phyloP scores from a whole-genome alignment of 768 basidiomycete genomes.

The Mrakia gelida region DNA sequence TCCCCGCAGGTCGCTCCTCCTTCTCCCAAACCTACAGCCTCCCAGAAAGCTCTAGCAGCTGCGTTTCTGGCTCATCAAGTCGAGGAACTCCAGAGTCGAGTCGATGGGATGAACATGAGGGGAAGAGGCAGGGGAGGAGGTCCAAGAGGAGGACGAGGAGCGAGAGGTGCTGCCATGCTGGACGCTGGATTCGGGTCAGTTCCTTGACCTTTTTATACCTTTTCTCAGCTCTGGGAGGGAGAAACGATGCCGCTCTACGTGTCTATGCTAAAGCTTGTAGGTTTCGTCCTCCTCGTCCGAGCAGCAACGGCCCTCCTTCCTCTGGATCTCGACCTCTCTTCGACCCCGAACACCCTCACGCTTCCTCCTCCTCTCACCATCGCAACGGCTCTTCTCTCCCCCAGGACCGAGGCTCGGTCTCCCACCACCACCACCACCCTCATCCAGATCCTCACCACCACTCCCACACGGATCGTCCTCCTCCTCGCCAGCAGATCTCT shows the following conservation, averaged over 20 bases:
- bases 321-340: constrained; percentile 1
- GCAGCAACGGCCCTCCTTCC: constrained; percentile 3
- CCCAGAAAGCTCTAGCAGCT: constrained; percentile 62
- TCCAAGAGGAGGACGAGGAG: constrained; percentile 23
- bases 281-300: not conserved
- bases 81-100: constrained; percentile 77
- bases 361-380: not conserved
- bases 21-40: constrained; percentile 1
- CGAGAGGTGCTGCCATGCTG: not conserved
- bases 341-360: not conserved
- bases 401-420: too few species aligned
- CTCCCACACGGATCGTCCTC: not conserved
- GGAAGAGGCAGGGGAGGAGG: constrained; percentile 31
- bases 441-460: not conserved
- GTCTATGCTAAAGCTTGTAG: not conserved
- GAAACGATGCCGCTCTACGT: not conserved
- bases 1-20: not conserved
- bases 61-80: constrained; percentile 85
- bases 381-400: not conserved
- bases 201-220: not conserved
- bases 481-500: not conserved
- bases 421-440: not conserved
- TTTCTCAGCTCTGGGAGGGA: too few species aligned
- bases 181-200: not conserved
- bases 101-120: constrained; percentile 44